Conservation (phyloP, 164 flowering plant genomes). For the Magnolia sinica region DNA sequence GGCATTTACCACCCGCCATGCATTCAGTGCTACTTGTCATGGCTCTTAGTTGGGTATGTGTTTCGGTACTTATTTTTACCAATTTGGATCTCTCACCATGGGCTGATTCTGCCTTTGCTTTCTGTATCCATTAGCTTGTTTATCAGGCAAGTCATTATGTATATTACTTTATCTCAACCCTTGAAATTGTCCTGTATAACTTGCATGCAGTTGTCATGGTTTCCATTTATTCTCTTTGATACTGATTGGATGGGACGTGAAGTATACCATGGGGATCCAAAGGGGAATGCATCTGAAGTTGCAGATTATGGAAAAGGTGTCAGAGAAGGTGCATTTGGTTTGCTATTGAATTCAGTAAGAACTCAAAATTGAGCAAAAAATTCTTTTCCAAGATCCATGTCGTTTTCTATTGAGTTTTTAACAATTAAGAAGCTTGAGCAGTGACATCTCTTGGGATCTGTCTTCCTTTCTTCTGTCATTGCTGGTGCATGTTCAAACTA, state of each 20-base stretch:
- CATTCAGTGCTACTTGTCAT: conserved; percentile 90
- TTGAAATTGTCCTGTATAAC: conserved; percentile 6
- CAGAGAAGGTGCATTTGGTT: conserved; percentile 99
- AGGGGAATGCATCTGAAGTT: conserved; percentile 47
- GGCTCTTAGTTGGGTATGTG: conserved; percentile 93
- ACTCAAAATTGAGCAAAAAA: conserved; percentile 30
- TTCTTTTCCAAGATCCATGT: not conserved
- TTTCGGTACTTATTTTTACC: not conserved
- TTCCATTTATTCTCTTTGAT: conserved; percentile 96
- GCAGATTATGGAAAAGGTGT: conserved; percentile 80
- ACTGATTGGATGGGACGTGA: conserved; percentile 99
- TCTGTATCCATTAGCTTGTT: not conserved
- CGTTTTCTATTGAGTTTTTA: not conserved
- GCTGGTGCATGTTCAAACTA: conserved; percentile 6
- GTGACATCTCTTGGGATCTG: not conserved
- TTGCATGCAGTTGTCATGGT: conserved; percentile 84
- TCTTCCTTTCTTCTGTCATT: not conserved
- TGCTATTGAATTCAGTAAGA: conserved; percentile 99
- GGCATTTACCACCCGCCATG: conserved; percentile 94
- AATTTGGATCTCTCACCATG: not conserved
- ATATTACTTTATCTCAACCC: not conserved
- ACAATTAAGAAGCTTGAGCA: not conserved
- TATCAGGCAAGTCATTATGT: not conserved
- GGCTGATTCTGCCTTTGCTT: not conserved
- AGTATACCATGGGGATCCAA: conserved; percentile 93